Conservation (phyloP, 352 stramenopile genomes). For the Globisporangium cylindrosporum region DNA sequence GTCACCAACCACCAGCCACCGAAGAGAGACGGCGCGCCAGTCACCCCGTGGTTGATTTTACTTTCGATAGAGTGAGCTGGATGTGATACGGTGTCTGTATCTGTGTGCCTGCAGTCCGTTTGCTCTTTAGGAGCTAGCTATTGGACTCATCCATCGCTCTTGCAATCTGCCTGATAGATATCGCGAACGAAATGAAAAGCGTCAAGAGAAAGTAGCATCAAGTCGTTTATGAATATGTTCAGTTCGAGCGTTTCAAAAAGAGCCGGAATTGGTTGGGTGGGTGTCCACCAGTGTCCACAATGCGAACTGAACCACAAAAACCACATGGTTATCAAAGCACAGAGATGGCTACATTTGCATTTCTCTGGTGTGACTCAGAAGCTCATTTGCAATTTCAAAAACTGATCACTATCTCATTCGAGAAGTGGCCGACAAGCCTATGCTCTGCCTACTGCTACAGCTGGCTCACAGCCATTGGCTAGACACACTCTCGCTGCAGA, state of each 20-base stretch:
- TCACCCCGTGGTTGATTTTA: background rate
- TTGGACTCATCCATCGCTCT: too few relatives aligned
- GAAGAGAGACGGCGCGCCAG: background rate
- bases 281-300: background rate
- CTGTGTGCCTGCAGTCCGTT: background rate
- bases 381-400: background rate
- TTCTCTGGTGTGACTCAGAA: background rate
- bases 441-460: background rate
- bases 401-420: background rate
- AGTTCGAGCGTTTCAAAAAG: conserved; percentile 1
- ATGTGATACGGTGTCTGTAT: background rate
- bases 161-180: background rate
- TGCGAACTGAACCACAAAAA: background rate
- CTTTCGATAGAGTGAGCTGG: background rate
- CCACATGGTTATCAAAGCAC: background rate
- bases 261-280: background rate
- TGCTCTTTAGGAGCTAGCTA: too few relatives aligned
- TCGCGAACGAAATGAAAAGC: background rate
- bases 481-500: background rate
- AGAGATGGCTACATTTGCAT: background rate
- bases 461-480: background rate
- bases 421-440: background rate
- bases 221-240: background rate
- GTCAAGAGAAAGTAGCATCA: background rate
- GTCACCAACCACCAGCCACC: background rate